These are phyloP conservation scores for Aspergillus leporis DNA, from an alignment of 495 filamentous ascomycete species.

Conservation along the genomic window DNA sequence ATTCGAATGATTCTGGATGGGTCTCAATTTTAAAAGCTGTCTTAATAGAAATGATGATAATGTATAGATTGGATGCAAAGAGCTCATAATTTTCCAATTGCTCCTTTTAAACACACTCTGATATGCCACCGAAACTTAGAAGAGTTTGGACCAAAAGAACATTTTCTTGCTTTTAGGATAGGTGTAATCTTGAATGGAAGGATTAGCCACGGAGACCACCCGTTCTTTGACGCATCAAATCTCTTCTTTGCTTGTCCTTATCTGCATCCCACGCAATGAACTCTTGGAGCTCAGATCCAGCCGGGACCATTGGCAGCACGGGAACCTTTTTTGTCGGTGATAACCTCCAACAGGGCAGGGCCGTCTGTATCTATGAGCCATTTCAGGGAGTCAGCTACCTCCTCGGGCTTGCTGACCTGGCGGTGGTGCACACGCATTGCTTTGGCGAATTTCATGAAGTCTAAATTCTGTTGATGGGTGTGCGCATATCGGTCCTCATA, in stretches of 20 bases:
- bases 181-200: no score
- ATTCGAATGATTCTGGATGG: background rate
- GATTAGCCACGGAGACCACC: background rate
- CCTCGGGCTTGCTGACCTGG: conserved; percentile 63
- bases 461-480: conserved; percentile 86
- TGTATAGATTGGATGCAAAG: no score
- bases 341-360: conserved; percentile 67
- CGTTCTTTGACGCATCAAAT: background rate
- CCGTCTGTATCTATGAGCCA: conserved; percentile 87
- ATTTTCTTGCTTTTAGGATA: no score
- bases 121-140: no score
- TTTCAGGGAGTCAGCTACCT: conserved; percentile 74
- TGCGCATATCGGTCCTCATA: conserved; percentile 91
- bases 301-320: conserved; percentile 96
- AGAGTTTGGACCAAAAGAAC: no score
- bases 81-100: no score
- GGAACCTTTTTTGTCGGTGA: conserved; percentile 85
- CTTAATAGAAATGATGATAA: no score
- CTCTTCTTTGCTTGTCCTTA: background rate
- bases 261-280: background rate
- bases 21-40: no score
- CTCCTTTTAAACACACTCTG: no score
- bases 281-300: conserved; percentile 83
- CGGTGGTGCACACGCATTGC: conserved; percentile 77
- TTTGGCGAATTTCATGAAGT: conserved; percentile 82